Evolutionary conservation across 2,329 filamentous ascomycete species (phyloP), one percentile per base, ranked within the genome.

Genomic region (Calcarisporium arbuscula): DNA sequence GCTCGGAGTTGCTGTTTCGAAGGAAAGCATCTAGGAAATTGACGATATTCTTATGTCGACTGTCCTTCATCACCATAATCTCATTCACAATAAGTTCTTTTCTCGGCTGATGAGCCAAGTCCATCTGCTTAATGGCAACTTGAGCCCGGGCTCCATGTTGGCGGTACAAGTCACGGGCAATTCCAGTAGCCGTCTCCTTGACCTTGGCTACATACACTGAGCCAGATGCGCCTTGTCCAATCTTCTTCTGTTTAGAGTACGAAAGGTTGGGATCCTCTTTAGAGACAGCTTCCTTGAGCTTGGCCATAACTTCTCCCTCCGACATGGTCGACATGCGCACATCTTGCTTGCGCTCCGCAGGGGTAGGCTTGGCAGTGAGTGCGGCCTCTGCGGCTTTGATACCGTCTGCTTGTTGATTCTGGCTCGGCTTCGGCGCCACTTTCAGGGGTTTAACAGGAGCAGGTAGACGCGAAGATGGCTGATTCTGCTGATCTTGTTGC

Each of bases 51-150:
- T 84, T 82, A 61, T 98, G 92, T 57, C 89, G 85, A 69, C 87
- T 95, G 65, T 98, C 92, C 68, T 96, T 95, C 92, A 98, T 98
- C 40, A 98, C 92, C 67, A 98, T 94, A 54, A 98, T 98, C 56
- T 98, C 92, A 60, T 98, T 98, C 34, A 98, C 92, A 54, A 98
- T 98, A 53, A 98, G 68, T 63, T 98, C 92, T 70, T 98, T 98
- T 39, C 92, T 77, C 30, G 92, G 92, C 61, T 98, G 92, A 56
- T 94, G 92, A 32, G 90, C 87, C 36, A 98, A 76, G 65, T 98
- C 92, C 92, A 98, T 98, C 66, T 98, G 92, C 68, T 98, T 98
- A 58, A 98, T 98, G 27, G 92, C 92, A 42, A 98, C 92, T 57
- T 95, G 87, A 32, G 86, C 86, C 44, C 85, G 79, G 32, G 77